Evolutionary conservation across 257 asterid species (phyloP).

Genomic region (Asclepias syriaca): DNA sequence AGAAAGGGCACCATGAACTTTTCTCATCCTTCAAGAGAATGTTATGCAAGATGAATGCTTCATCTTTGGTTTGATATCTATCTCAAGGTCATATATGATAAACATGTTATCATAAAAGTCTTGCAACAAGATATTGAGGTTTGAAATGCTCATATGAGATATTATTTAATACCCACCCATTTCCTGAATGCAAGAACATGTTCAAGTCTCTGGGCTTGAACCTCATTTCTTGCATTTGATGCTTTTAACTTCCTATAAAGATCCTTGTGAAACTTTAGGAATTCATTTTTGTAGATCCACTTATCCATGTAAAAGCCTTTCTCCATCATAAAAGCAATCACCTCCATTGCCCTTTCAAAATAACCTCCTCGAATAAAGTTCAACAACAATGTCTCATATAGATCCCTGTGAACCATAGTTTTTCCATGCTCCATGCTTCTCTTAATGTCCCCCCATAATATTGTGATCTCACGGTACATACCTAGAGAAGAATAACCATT

Average conservation of each 20-base stretch:
- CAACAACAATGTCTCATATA: slow-evolving; percentile 56
- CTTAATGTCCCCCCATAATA: slow-evolving; percentile 82
- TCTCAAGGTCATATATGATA: too few species aligned
- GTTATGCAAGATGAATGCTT: too few species aligned
- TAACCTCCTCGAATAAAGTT: slow-evolving; percentile 81
- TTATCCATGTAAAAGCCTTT: slow-evolving; percentile 63
- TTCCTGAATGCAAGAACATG: slow-evolving; percentile 67
- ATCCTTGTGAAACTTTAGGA: slow-evolving; percentile 66
- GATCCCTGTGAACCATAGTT: slow-evolving; percentile 43
- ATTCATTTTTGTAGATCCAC: slow-evolving; percentile 60
- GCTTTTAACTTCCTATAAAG: slow-evolving; percentile 52
- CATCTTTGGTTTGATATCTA: too few species aligned
- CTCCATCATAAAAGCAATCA: slow-evolving; percentile 57
- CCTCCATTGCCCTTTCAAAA: slow-evolving; percentile 83
- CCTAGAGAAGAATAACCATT: slow-evolving; percentile 54
- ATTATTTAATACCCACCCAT: slow-evolving; percentile 50
- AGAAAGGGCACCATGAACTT: too few species aligned
- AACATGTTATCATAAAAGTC: not conserved
- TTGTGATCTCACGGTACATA: slow-evolving; percentile 74
- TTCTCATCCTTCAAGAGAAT: too few species aligned
- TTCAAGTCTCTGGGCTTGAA: slow-evolving; percentile 62
- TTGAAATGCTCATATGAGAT: not conserved
- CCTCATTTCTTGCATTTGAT: slow-evolving; percentile 55
- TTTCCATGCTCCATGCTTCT: slow-evolving; percentile 41
- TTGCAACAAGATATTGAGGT: not conserved